Conservation (phyloP, 169 alveolate species). For the Babesia divergens region DNA sequence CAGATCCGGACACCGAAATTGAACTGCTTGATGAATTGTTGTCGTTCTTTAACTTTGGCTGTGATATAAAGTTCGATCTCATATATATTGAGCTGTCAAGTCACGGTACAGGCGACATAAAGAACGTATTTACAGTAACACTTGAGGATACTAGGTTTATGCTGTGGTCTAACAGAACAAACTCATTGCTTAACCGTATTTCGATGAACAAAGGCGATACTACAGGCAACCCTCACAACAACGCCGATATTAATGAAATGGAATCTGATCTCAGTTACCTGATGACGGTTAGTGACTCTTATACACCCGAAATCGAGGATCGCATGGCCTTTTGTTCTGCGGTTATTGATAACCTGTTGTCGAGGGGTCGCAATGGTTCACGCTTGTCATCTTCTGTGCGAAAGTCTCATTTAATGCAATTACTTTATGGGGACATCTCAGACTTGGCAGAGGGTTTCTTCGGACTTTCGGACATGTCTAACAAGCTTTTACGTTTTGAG, state of each 20-base stretch:
- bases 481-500: not conserved
- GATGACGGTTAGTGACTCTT: not conserved
- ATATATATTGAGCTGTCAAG: constrained; percentile 42
- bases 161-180: constrained; percentile 41
- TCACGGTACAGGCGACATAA: constrained; percentile 7
- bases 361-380: not conserved
- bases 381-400: not conserved
- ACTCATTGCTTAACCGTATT: not conserved
- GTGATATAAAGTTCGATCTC: constrained; percentile 32
- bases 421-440: not conserved
- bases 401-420: too few relatives aligned
- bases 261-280: not conserved
- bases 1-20: not conserved
- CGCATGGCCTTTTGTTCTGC: not conserved
- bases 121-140: constrained; percentile 28
- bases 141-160: constrained; percentile 45
- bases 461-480: not conserved
- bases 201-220: too few relatives aligned
- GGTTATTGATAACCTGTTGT: not conserved
- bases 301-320: not conserved
- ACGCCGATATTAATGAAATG: not conserved
- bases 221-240: not conserved
- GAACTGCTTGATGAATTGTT: constrained; percentile 22
- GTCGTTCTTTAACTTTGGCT: constrained; percentile 28
- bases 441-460: not conserved